A percentile compares a stretch with the other conserved stretches of the same genome.
Conservation (phyloP, 805 yeast genomes). For the Wickerhamiella sergipiensis region DNA sequence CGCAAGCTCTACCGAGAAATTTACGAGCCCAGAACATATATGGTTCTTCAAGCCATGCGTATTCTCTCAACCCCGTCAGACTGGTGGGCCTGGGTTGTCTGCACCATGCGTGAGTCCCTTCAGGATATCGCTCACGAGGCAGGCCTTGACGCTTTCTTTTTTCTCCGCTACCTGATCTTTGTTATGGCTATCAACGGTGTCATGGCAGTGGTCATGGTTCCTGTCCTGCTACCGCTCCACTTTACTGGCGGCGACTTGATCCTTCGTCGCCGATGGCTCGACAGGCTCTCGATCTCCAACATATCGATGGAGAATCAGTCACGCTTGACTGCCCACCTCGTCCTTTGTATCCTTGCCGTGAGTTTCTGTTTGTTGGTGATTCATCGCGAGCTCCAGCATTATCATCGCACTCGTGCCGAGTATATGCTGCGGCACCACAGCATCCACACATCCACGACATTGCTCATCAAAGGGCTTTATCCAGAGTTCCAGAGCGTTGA, state of each 20-base stretch:
- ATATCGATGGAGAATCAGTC: constrained; percentile 39
- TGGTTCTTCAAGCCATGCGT: constrained; percentile 30
- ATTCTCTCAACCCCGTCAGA: constrained; percentile 24
- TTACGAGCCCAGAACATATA: constrained; percentile 43
- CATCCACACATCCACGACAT: constrained; percentile 29
- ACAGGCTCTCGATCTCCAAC: constrained; percentile 57
- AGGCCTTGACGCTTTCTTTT: constrained; percentile 68
- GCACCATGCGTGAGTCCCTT: constrained; percentile 30
- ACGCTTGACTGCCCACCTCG: constrained; percentile 48
- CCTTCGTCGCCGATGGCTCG: constrained; percentile 35
- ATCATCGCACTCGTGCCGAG: constrained; percentile 35
- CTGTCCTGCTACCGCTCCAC: constrained; percentile 55
- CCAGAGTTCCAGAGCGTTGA: constrained; percentile 35
- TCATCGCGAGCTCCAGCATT: constrained; percentile 39
- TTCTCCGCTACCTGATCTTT: constrained; percentile 45
- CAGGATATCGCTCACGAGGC: constrained; percentile 31
- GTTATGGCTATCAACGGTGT: constrained; percentile 38
- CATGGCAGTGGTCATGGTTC: constrained; percentile 40
- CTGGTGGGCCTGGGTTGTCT: constrained; percentile 43
- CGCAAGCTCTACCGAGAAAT: constrained; percentile 26
- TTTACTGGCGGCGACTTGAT: constrained; percentile 27
- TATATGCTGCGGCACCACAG: constrained; percentile 23
- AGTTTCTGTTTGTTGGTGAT: constrained; percentile 43
- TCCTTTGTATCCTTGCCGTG: constrained; percentile 42
- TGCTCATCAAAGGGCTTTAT: constrained; percentile 59